phyloP scores from a whole-genome alignment of 2,329 filamentous ascomycete genomes.

The Monosporascus sp. region DNA sequence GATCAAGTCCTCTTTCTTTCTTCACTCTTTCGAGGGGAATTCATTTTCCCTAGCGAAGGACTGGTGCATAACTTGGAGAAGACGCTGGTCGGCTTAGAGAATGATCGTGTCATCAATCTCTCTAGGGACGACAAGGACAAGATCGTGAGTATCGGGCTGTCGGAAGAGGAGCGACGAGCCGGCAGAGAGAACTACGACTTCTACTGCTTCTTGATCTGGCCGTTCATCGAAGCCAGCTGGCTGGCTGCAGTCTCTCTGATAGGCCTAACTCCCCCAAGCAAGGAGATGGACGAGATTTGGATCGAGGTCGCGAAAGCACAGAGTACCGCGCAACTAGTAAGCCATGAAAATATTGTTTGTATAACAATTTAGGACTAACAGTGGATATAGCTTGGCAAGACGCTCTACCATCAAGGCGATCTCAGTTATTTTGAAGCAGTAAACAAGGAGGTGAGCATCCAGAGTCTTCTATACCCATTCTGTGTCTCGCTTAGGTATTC shows the following conservation, averaged over 20 bases:
- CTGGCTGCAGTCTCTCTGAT: constrained; percentile 83
- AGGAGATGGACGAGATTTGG: constrained; percentile 63
- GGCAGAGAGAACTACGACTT: constrained; percentile 97
- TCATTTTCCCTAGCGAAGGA: constrained; percentile 90
- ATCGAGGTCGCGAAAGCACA: constrained; percentile 74
- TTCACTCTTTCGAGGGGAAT: constrained; percentile 89
- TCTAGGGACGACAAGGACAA: constrained; percentile 50
- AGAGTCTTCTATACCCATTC: not conserved
- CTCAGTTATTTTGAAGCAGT: constrained; percentile 97
- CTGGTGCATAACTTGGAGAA: constrained; percentile 74
- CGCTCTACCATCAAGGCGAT: constrained; percentile 94
- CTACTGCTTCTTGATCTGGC: constrained; percentile 98
- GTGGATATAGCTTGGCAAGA: constrained; percentile 71
- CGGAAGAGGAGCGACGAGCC: constrained; percentile 66
- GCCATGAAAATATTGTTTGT: constrained; percentile 19
- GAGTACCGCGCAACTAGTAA: constrained; percentile 72
- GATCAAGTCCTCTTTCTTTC: constrained; percentile 86
- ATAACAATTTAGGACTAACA: constrained; percentile 11
- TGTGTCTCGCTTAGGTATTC: no score
- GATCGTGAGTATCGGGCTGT: constrained; percentile 67
- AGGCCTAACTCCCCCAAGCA: constrained; percentile 70
- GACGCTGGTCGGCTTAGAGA: constrained; percentile 71
- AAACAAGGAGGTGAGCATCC: constrained; percentile 65
- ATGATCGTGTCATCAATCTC: constrained; percentile 70
- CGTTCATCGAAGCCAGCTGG: constrained; percentile 94